Evolutionary conservation across 2,329 filamentous ascomycete genomes (phyloP).

Genomic region (Ophiocordyceps camponoti-saundersi): DNA sequence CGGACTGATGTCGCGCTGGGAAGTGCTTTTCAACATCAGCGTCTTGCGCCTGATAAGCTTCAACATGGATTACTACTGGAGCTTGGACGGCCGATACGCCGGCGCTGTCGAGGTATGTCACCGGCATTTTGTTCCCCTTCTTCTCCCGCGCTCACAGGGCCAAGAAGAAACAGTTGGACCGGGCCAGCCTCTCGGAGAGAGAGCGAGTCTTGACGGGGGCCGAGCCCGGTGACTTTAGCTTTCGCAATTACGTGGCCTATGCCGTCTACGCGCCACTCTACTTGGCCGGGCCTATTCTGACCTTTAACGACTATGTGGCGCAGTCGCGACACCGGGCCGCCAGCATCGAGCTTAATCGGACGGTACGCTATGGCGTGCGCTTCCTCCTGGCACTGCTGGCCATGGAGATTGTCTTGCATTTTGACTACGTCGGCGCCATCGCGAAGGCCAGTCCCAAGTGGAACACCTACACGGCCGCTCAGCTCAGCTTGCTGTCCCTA

Average conservation of each 20-base stretch:
- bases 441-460: conserved; percentile 66
- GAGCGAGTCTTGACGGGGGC: conserved; percentile 72
- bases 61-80: conserved; percentile 96
- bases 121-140: background rate
- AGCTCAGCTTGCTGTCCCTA: conserved; percentile 79
- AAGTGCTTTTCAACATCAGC: conserved; percentile 95
- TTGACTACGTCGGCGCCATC: conserved; percentile 85
- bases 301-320: conserved; percentile 94
- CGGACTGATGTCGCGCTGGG: conserved; percentile 80
- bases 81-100: conserved; percentile 42
- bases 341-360: conserved; percentile 54
- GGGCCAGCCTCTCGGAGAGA: conserved; percentile 68
- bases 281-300: conserved; percentile 80
- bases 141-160: conserved; percentile 8
- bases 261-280: conserved; percentile 85
- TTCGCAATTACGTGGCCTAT: conserved; percentile 82
- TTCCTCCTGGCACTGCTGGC: conserved; percentile 64
- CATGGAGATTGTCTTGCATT: conserved; percentile 88
- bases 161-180: conserved; percentile 97
- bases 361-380: conserved; percentile 64
- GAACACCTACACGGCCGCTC: conserved; percentile 68
- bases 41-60: conserved; percentile 87
- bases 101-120: conserved; percentile 65
- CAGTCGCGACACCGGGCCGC: conserved; percentile 60
- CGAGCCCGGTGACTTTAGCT: conserved; percentile 50